These are phyloP conservation scores for Cryphonectria radicalis DNA, from an alignment of 2,329 filamentous ascomycete species.

Conservation along the genomic window DNA sequence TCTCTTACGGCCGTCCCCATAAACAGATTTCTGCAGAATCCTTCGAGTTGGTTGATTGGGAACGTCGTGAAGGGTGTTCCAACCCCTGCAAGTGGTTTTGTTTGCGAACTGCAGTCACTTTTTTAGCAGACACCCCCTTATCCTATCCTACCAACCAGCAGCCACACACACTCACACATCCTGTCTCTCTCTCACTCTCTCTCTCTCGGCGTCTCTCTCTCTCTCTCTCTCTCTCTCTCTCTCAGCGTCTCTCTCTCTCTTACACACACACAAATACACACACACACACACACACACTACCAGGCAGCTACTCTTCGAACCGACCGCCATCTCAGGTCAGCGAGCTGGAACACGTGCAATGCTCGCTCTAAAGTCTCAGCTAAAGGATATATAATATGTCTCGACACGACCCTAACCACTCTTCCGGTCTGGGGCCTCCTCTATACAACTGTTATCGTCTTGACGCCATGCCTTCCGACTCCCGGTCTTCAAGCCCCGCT, in stretches of 20 bases:
- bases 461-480: constrained; percentile 24
- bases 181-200: no score
- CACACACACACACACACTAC: background rate
- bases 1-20: background rate
- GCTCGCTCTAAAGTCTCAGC: background rate
- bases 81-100: constrained; percentile 16
- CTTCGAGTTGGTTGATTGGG: constrained; percentile 14
- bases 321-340: constrained; percentile 2
- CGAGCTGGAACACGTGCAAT: constrained; percentile 9
- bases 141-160: background rate
- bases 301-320: background rate
- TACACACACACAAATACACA: no score
- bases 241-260: no score
- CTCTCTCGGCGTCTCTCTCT: no score
- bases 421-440: constrained; percentile 17
- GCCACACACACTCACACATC: background rate
- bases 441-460: constrained; percentile 28
- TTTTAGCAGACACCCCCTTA: background rate
- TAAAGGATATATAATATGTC: constrained; percentile 22
- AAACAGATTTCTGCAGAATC: constrained; percentile 8
- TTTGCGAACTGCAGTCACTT: constrained; percentile 11
- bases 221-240: no score
- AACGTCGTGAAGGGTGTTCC: constrained; percentile 9
- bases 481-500: constrained; percentile 25
- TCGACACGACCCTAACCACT: constrained; percentile 15